Percentiles rank a stretch among this genome's conserved stretches.
Conservation (phyloP, 257 asterid genomes). For the Buddleja alternifolia region DNA sequence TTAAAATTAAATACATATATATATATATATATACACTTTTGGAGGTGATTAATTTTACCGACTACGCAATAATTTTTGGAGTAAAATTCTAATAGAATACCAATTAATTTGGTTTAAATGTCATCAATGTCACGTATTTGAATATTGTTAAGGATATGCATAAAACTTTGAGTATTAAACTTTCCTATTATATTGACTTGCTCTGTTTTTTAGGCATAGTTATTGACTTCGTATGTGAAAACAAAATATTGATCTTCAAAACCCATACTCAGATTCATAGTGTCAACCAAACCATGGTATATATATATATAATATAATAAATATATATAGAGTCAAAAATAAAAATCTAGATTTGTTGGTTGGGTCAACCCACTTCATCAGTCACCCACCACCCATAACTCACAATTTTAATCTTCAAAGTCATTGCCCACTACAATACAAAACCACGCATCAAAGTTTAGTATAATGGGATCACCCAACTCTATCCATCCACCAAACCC, state of each 20-base stretch:
- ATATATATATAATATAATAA: neutral
- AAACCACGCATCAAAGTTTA: conserved; percentile 42
- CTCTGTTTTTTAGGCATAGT: neutral
- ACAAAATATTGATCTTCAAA: conserved; percentile 17
- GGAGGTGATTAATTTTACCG: too few relatives aligned
- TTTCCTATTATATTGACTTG: conserved; percentile 18
- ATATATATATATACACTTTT: too few relatives aligned
- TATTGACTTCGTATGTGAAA: conserved; percentile 26
- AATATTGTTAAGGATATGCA: neutral
- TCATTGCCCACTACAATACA: conserved; percentile 36
- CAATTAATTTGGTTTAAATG: too few relatives aligned
- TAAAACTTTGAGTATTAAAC: conserved; percentile 1
- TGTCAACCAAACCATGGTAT: conserved; percentile 29
- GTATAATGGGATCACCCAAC: conserved; percentile 42
- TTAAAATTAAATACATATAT: too few relatives aligned
- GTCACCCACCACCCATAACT: conserved; percentile 36
- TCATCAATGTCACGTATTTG: too few relatives aligned
- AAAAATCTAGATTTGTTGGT: conserved; percentile 21
- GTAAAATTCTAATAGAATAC: too few relatives aligned
- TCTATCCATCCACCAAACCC: conserved; percentile 44
- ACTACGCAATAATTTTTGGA: too few relatives aligned
- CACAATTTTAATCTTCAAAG: conserved; percentile 36
- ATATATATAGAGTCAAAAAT: neutral
- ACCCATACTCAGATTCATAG: neutral
- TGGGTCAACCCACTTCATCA: conserved; percentile 51